Conservation (phyloP, 2,329 filamentous ascomycete genomes). For the Pyrenophora teres region DNA sequence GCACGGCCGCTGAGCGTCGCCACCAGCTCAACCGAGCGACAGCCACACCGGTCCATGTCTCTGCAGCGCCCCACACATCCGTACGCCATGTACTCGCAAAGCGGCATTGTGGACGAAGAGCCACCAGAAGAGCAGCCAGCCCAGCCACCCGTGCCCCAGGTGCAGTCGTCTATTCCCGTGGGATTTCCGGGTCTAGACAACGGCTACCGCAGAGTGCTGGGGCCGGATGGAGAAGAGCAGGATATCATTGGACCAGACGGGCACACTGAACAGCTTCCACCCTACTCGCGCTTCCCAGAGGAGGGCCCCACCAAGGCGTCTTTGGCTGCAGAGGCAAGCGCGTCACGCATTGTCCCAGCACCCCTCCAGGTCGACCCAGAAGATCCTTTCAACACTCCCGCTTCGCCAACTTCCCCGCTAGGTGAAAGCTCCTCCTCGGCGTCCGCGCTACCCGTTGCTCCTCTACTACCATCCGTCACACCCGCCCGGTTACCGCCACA, state of each 20-base stretch:
- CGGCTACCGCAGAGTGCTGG: constrained; percentile 72
- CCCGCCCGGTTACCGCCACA: constrained; percentile 38
- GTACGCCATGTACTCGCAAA: constrained; percentile 85
- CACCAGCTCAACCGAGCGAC: constrained; percentile 71
- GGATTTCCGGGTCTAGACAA: constrained; percentile 73
- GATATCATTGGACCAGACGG: constrained; percentile 87
- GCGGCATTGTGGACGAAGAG: constrained; percentile 61
- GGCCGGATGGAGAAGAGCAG: constrained; percentile 83
- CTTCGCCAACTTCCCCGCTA: constrained; percentile 30
- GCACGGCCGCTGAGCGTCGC: constrained; percentile 66
- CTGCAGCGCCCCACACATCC: constrained; percentile 77
- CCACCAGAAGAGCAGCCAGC: constrained; percentile 25
- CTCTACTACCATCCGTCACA: constrained; percentile 29
- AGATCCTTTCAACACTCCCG: constrained; percentile 33
- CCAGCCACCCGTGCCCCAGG: constrained; percentile 46
- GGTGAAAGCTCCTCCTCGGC: constrained; percentile 26
- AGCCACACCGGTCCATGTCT: constrained; percentile 61
- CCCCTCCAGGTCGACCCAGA: constrained; percentile 29
- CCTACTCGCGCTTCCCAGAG: constrained; percentile 88
- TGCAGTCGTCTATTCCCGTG: constrained; percentile 61
- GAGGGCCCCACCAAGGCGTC: constrained; percentile 66
- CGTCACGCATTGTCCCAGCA: constrained; percentile 34
- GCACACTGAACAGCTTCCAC: constrained; percentile 87
- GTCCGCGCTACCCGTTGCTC: constrained; percentile 25
- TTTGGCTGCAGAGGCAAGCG: constrained; percentile 43